A percentile compares a stretch with the other conserved stretches of the same genome.
Conservation (phyloP, 2,329 filamentous ascomycete species). For the Aspergillus sp. region DNA sequence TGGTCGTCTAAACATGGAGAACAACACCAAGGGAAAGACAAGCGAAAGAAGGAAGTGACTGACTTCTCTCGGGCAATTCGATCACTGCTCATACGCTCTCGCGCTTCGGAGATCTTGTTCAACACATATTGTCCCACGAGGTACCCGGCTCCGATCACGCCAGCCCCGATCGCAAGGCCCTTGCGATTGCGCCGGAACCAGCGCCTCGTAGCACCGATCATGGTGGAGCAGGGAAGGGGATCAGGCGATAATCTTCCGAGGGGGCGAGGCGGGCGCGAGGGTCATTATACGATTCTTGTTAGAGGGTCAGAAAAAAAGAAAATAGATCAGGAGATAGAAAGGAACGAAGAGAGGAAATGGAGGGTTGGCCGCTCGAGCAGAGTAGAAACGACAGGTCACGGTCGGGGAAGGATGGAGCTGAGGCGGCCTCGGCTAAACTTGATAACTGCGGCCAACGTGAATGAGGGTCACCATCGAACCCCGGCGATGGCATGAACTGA, state of each 20-base stretch:
- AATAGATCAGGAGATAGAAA: not conserved
- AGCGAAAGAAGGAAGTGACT: slow-evolving; percentile 27
- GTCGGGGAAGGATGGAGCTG: slow-evolving; percentile 16
- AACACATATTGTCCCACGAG: slow-evolving; percentile 90
- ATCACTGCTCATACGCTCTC: slow-evolving; percentile 95
- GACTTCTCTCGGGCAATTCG: slow-evolving; percentile 97
- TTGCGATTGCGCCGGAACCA: slow-evolving; percentile 93
- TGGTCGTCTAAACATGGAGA: not conserved
- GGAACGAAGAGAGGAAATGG: not conserved
- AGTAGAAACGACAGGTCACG: not conserved
- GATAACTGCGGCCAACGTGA: slow-evolving; percentile 3
- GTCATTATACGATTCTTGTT: not conserved
- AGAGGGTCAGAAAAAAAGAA: not conserved
- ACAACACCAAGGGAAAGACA: slow-evolving; percentile 6
- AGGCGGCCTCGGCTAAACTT: slow-evolving; percentile 32
- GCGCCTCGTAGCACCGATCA: slow-evolving; percentile 74
- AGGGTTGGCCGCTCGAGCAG: too few relatives aligned
- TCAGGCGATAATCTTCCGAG: not conserved
- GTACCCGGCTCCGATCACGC: slow-evolving; percentile 86
- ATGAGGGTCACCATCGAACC: not conserved
- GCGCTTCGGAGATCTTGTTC: slow-evolving; percentile 85
- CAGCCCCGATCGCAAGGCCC: slow-evolving; percentile 82
- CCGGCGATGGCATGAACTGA: not conserved
- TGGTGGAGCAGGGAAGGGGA: slow-evolving; percentile 33
- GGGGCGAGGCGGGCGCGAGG: not conserved